Evolutionary conservation across 192 early-diverging fungal genomes (phyloP), one percentile per base, ranked within the genome.

Genomic region (Podochytrium sp.): DNA sequence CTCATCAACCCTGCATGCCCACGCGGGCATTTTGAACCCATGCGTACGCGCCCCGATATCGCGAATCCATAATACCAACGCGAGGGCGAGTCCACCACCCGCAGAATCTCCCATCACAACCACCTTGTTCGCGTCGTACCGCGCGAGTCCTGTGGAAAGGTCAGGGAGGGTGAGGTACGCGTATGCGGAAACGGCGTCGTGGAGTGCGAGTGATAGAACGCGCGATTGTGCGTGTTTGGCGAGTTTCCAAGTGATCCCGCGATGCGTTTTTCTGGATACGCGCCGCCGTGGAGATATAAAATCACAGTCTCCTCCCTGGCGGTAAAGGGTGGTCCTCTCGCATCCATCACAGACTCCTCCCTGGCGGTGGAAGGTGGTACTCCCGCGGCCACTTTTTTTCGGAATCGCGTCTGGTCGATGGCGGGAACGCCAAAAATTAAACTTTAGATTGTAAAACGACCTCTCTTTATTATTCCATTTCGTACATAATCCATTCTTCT

Each of bases 151-250:
- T 12, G 52, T 30, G 18, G 1, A 57, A 25, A n/a, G 12, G 0
- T 29, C 41, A 39, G 90, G 80, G 23, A 87, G 70, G 14, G 91
- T 72, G 4, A 96, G 81, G 50, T 85, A 89, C 3, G 85, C 65
- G 79, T 94, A 98, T 0, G 92, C 87, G 35, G 91, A 85, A 38
- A 95, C 56, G 49, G 90, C 88, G 79, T 98, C 96, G 34, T 92
- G 85, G 7, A 98, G 65, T 33, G 91, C 92, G 52, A 89, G 78
- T 5, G 95, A 95, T 7, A 91, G 75, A 2, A 89, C 72, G 35
- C 75, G 58, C 23, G 80, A 76, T 20, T 77, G 66, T n/a, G 80
- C 64, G 40, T 82, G 76, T 14, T 84, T 82, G 0, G 92, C 81
- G 25, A 78, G 1, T 29, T 66, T 66, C 72, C 57, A 77, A 1